Percentiles rank a stretch among this genome's conserved stretches.
Conservation (phyloP, 1,139 yeast genomes). For the Scheffersomyces stambukii region DNA sequence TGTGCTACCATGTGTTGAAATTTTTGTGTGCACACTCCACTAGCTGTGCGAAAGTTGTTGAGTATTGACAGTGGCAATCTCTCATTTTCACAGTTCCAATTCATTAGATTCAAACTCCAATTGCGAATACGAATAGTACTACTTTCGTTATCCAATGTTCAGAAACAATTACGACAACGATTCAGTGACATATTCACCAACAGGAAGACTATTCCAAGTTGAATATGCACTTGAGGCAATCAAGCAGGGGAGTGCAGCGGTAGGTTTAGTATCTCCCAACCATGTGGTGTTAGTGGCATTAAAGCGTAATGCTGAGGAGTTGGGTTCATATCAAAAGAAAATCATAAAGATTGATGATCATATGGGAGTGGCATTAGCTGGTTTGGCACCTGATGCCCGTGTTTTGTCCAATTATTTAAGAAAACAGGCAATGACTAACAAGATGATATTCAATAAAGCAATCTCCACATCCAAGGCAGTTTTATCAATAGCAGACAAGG, state of each 20-base stretch:
- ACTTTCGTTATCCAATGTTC: conserved; percentile 40
- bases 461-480: conserved; percentile 83
- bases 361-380: conserved; percentile 93
- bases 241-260: conserved; percentile 97
- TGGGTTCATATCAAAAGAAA: conserved; percentile 95
- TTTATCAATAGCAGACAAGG: conserved; percentile 86
- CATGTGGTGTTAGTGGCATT: conserved; percentile 91
- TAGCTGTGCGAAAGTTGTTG: too few species aligned
- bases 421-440: conserved; percentile 87
- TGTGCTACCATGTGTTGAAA: too few species aligned
- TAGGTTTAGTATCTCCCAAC: conserved; percentile 80
- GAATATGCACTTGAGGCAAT: conserved; percentile 97
- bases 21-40: too few species aligned
- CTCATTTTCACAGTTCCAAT: too few species aligned
- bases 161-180: conserved; percentile 98
- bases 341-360: conserved; percentile 89
- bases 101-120: too few species aligned
- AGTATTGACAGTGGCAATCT: too few species aligned
- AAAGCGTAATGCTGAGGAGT: conserved; percentile 93
- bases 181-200: conserved; percentile 94
- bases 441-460: conserved; percentile 84
- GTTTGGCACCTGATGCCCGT: conserved; percentile 97
- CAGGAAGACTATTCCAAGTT: conserved; percentile 91
- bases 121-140: neutral
- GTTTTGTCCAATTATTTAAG: conserved; percentile 84